These are phyloP conservation scores for Phymatotrichopsis omnivora DNA, from an alignment of 2,329 filamentous ascomycete species.

Conservation along the genomic window DNA sequence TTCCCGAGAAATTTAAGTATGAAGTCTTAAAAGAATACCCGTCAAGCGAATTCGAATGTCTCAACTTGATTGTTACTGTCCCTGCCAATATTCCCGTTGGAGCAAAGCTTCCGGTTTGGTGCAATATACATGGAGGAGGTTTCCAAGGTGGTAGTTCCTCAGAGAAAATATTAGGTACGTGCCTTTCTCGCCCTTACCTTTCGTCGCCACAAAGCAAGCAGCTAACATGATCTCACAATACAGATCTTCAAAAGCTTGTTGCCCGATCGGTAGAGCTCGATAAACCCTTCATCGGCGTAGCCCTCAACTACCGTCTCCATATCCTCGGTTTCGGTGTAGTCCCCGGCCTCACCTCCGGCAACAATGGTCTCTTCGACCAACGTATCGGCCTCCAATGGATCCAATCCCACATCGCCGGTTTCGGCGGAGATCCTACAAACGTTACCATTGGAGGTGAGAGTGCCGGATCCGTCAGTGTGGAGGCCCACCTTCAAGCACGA, in stretches of 20 bases:
- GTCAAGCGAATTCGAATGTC: background rate
- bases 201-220: conserved; percentile 25
- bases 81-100: background rate
- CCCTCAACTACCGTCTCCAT: conserved; percentile 6
- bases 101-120: background rate
- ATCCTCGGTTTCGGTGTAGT: conserved; percentile 3
- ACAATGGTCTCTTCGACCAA: conserved; percentile 51
- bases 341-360: conserved; percentile 43
- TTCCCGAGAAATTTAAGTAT: too few species aligned
- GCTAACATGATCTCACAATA: conserved; percentile 23
- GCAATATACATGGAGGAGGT: conserved; percentile 22
- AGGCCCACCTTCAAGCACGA: too few species aligned
- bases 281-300: background rate
- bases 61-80: background rate
- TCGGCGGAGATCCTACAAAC: conserved; percentile 15
- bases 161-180: too few species aligned
- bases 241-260: conserved; percentile 13
- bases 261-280: conserved; percentile 32
- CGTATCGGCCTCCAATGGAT: conserved; percentile 15
- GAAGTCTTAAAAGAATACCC: too few species aligned
- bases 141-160: conserved; percentile 34
- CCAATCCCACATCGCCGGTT: conserved; percentile 13
- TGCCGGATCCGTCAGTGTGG: too few species aligned
- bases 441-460: conserved; percentile 13
- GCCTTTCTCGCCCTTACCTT: conserved; percentile 37